Evolutionary conservation across 768 basidiomycete genomes (phyloP).

Genomic region (Naganishia vaughanmartiniae): DNA sequence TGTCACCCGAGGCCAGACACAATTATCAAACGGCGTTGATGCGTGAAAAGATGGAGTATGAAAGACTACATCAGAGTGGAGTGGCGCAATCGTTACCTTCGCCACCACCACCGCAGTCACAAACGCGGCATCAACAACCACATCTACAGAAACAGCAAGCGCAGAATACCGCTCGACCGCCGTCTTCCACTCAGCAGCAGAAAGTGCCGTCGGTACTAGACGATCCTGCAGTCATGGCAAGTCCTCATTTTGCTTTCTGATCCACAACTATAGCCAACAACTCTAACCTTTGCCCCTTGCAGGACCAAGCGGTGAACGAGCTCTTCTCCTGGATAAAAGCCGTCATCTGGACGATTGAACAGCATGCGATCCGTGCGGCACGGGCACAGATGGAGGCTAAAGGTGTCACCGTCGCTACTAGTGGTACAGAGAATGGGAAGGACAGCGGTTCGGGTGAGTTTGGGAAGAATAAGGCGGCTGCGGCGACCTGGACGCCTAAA

Average conservation of each 20-base stretch:
- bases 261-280: neutral
- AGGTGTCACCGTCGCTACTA: neutral
- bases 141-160: neutral
- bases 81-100: neutral
- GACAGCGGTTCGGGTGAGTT: neutral
- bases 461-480: neutral
- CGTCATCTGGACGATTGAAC: conserved; percentile 50
- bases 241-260: neutral
- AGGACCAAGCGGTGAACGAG: conserved; percentile 48
- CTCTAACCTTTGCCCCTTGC: neutral
- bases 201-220: conserved; percentile 32
- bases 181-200: neutral
- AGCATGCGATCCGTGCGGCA: conserved; percentile 38
- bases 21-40: conserved; percentile 23
- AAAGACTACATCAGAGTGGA: neutral
- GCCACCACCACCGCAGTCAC: neutral
- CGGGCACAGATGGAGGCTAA: conserved; percentile 23
- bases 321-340: conserved; percentile 52
- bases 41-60: conserved; percentile 16
- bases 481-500: conserved; percentile 23
- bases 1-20: conserved; percentile 7
- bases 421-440: neutral
- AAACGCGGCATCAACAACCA: neutral
- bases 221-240: conserved; percentile 39
- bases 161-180: neutral